These are phyloP conservation scores for Choiromyces venosus DNA, from an alignment of 495 filamentous ascomycete species.

Conservation along the genomic window DNA sequence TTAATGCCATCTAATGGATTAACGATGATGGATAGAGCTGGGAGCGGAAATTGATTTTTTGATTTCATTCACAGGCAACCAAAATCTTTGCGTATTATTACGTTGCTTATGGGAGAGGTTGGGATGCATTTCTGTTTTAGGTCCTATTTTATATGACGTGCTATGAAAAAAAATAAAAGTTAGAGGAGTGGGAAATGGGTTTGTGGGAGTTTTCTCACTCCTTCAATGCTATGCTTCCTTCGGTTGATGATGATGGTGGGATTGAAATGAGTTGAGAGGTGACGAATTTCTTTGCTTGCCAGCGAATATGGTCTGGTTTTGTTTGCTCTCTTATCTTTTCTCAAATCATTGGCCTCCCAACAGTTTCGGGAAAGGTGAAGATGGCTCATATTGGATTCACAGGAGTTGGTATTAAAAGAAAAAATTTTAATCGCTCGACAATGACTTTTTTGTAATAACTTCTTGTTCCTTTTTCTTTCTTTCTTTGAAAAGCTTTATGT, in stretches of 20 bases:
- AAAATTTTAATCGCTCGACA: constrained; percentile 1
- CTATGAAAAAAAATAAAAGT: not conserved
- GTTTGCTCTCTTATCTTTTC: constrained; percentile 1
- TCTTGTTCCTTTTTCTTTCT: not conserved
- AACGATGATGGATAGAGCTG: not conserved
- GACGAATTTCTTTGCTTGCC: not conserved
- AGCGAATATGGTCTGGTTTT: not conserved
- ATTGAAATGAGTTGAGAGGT: constrained; percentile 4
- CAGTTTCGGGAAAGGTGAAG: constrained; percentile 14
- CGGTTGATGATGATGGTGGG: not conserved
- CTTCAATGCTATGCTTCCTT: not conserved
- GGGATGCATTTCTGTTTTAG: not conserved
- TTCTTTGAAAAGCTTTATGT: not conserved
- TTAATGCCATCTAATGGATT: not conserved
- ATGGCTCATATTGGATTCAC: constrained; percentile 21
- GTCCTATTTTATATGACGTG: constrained; percentile 2
- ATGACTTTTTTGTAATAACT: not conserved
- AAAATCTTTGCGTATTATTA: not conserved
- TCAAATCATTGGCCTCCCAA: constrained; percentile 3
- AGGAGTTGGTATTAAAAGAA: constrained; percentile 20
- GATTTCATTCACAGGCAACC: not conserved
- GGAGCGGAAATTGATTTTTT: not conserved
- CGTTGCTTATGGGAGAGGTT: constrained; percentile 2
- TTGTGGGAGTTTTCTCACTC: not conserved
- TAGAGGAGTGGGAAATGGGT: not conserved